Evolutionary conservation across 148 eudicot species (phyloP).

Genomic region (Hydrangea macrophylla): DNA sequence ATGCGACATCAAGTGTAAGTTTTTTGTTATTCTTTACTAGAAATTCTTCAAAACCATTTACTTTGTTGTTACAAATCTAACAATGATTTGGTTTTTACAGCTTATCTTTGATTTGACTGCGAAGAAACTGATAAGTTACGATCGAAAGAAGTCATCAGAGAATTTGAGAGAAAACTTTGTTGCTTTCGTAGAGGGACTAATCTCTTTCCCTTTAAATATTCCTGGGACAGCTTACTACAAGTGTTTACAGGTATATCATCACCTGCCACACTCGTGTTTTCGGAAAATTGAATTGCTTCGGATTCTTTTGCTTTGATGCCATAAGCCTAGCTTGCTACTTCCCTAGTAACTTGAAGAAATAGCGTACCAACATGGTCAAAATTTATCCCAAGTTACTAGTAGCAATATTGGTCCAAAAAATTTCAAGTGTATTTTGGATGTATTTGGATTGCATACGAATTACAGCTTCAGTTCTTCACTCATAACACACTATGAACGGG

Average conservation of each 20-base stretch:
- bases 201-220: conserved; percentile 72
- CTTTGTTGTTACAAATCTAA: background rate
- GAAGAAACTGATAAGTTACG: conserved; percentile 73
- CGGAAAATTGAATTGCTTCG: too few relatives aligned
- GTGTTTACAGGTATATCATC: conserved; percentile 57
- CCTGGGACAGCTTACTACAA: conserved; percentile 82
- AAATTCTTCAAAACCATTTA: background rate
- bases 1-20: conserved; percentile 60
- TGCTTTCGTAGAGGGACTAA: conserved; percentile 67
- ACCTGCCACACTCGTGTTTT: background rate
- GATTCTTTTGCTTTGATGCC: background rate
- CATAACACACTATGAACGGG: too few relatives aligned
- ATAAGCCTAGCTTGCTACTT: too few relatives aligned
- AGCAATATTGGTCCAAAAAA: too few relatives aligned
- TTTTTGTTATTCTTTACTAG: background rate
- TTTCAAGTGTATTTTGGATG: too few relatives aligned
- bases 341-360: too few relatives aligned
- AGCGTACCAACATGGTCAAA: too few relatives aligned
- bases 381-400: too few relatives aligned
- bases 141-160: conserved; percentile 56
- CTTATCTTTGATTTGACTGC: conserved; percentile 79
- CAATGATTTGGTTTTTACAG: conserved; percentile 32
- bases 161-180: conserved; percentile 60
- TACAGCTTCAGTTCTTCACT: too few relatives aligned
- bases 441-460: too few relatives aligned